phyloP scores from a whole-genome alignment of 768 basidiomycete species.

The Lentinus brumalis region DNA sequence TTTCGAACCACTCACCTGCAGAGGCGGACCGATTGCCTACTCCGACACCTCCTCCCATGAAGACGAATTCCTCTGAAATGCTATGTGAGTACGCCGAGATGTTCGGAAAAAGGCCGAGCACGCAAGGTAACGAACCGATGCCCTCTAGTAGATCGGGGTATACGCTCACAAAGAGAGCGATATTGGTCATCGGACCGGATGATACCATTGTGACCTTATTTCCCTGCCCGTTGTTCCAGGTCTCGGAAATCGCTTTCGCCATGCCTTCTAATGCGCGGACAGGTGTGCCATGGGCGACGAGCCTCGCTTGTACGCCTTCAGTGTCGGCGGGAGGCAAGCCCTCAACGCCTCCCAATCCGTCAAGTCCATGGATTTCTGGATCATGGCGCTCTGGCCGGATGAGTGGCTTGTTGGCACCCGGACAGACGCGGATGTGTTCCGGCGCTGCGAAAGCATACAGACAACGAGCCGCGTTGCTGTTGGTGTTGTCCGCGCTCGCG shows the following conservation, averaged over 20 bases:
- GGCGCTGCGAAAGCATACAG: conserved; percentile 74
- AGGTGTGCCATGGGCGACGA: conserved; percentile 45
- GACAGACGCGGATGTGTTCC: conserved; percentile 57
- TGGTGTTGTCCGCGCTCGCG: conserved; percentile 59
- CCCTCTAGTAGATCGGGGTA: conserved; percentile 53
- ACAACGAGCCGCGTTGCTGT: conserved; percentile 75
- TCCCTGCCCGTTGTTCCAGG: conserved; percentile 62
- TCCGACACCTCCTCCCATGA: conserved; percentile 93
- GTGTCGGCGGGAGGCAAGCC: conserved; percentile 60
- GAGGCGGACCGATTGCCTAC: conserved; percentile 79
- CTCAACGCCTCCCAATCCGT: conserved; percentile 84
- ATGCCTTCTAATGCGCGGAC: conserved; percentile 72
- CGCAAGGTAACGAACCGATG: conserved; percentile 32
- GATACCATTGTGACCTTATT: conserved; percentile 70
- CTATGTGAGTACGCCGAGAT: background rate
- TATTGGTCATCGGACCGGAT: conserved; percentile 85
- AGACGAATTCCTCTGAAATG: conserved; percentile 60
- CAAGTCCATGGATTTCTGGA: conserved; percentile 78
- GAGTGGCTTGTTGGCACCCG: conserved; percentile 72
- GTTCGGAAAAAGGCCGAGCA: background rate
- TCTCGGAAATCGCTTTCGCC: conserved; percentile 50
- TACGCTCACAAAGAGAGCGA: conserved; percentile 44
- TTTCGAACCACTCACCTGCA: conserved; percentile 47
- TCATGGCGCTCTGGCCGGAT: conserved; percentile 62
- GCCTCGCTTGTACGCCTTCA: conserved; percentile 50